phyloP scores from a whole-genome alignment of 2,329 filamentous ascomycete species.

The Phaeoacremonium minimum region DNA sequence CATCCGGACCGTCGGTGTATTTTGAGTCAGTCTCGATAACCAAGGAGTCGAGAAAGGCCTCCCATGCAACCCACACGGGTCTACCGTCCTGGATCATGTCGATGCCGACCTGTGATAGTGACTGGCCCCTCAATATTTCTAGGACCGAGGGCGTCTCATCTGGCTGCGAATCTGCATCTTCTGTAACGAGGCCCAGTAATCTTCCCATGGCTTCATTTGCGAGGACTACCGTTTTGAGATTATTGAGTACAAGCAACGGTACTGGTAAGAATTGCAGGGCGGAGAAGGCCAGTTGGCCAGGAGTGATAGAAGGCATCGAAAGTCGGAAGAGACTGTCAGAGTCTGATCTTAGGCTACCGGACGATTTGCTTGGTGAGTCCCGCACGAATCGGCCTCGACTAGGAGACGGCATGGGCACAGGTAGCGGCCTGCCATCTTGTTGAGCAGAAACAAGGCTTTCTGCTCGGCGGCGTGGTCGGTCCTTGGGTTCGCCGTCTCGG shows the following conservation, averaged over 20 bases:
- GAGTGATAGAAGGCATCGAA: constrained; percentile 41
- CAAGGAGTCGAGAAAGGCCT: constrained; percentile 52
- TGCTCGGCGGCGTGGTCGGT: neutral
- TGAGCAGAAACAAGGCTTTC: neutral
- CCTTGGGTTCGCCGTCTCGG: no score
- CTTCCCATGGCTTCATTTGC: constrained; percentile 74
- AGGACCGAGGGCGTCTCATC: constrained; percentile 40
- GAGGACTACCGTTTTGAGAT: constrained; percentile 64
- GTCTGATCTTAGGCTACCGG: constrained; percentile 5
- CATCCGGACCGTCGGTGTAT: constrained; percentile 11
- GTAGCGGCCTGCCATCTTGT: neutral
- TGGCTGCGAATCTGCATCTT: constrained; percentile 29
- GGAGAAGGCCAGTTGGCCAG: constrained; percentile 57
- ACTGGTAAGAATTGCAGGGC: constrained; percentile 72
- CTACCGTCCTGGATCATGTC: constrained; percentile 67
- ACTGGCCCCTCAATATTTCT: constrained; percentile 61
- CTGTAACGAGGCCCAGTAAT: constrained; percentile 55
- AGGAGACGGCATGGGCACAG: constrained; percentile 1
- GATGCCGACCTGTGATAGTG: constrained; percentile 65
- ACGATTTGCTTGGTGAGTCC: constrained; percentile 5
- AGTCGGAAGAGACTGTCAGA: constrained; percentile 27
- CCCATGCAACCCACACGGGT: constrained; percentile 56
- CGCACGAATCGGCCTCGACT: constrained; percentile 10
- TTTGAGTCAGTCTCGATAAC: constrained; percentile 33
- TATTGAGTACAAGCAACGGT: constrained; percentile 65